Base-by-base conservation (phyloP, 208 protist genomes). In the Leishmania lainsoni region DNA sequence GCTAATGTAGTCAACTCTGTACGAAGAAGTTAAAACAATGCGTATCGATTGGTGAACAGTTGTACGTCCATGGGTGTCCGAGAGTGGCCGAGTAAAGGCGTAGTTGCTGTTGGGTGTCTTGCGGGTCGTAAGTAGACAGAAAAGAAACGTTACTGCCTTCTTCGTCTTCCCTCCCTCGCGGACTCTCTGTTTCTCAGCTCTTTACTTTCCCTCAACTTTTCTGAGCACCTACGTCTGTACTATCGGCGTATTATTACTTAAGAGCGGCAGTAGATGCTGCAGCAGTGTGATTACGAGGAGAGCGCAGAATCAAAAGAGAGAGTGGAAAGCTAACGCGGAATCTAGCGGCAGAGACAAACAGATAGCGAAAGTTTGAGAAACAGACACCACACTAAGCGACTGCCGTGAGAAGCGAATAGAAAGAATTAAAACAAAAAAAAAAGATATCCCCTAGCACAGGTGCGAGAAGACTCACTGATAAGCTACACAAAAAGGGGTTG, bases 271-370 rank as follows among this genome's bases (percentile, higher is more conserved):
- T 16, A 35, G 12, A 0, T 5, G n/a, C 35, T 5, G 59, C 29
- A n/a, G 59, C 9, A 10, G 59, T n/a, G 29, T 29, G 59, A 35
- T 29, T 29, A 66, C n/a, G n/a, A 66, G 17, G 32, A n/a, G 61
- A 32, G 61, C 63, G 70, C 32, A 39, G 63, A 5, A 75, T 68
- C 32, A 49, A 86, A 63, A 71, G 22, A n/a, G 63, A 45, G 22
- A 29, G 56, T 61, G 5, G 22, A 12, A 17, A 61, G 56, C 10
- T 26, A 61, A 61, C 22, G 22, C 56, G 22, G 56, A 61, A 6
- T 61, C 6, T 26, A 22, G 56, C 22, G 56, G n/a, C 56, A 61
- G 22, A 2, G 56, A 61, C 56, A 6, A 8, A 12, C 22, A 10
- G 56, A n/a, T 26, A 22, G 56, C 56, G 56, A 61, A 26, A 29